Base-by-base conservation (phyloP, 2,329 filamentous ascomycete genomes). In the Colletotrichum simmondsii region DNA sequence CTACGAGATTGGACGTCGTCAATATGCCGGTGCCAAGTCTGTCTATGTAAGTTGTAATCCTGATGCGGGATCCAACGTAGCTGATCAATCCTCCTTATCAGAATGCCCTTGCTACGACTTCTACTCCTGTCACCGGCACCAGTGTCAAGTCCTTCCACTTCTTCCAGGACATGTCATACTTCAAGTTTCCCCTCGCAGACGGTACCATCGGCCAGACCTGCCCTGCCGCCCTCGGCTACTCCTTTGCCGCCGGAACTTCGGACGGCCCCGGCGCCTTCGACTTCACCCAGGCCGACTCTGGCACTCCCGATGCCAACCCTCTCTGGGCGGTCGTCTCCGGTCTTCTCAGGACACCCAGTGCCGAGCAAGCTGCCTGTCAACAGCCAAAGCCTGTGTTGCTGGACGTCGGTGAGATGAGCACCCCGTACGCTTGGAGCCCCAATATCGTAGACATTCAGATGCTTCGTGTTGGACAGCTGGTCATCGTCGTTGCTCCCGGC, bases 251-350 rank as follows among this genome's bases (percentile, higher is more conserved):
- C 1, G 96, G 96, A 12, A 98, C 96, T 0, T 94, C 94, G 0
- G 96, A 98, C 80, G 95, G 96, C 6, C 95, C 96, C 0, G 96
- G 96, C 0, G 92, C 91, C 0, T 97, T 98, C 78, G 96, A 98
- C 82, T 98, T 98, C 80, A 97, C 94, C 1, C 96, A 98, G 79
- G 95, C 95, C 75, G 90, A 94, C 75, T 90, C 91, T 0, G 92
- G 92, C 37, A 86, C 90, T n/a, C 92, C 94, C 53, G 89, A 88
- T 26, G 80, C 81, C 58, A 94, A 92, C 76, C 95, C 95, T 0
- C 83, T 98, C 4, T 98, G 96, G 96, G 86, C 87, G 28, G 85
- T 94, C 8, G 94, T 97, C 3, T 92, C 94, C 2, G 89, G 89
- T 8, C 84, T 95, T 16, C 85, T 98, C 16, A 93, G 94, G 67